Evolutionary conservation across 345 rosid species (phyloP).

Genomic region (Abelmoschus esculentus): DNA sequence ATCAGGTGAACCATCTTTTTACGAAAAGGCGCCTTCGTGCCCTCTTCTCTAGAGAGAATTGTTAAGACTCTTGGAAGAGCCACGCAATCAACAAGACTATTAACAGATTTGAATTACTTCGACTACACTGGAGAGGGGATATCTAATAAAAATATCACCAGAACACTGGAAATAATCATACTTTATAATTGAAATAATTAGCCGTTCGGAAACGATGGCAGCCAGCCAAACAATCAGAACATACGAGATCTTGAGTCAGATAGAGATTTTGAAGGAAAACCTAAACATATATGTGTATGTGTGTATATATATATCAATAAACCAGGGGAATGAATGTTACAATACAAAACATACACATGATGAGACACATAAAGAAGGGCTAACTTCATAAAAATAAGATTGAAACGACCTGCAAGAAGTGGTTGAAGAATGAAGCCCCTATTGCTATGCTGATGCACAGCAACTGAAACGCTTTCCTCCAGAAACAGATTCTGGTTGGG

Average conservation of each 20-base stretch:
- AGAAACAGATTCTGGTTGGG: not conserved
- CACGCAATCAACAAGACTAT: not conserved
- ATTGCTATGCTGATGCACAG: conserved; percentile 5
- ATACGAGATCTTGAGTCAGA: not conserved
- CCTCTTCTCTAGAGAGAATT: too few relatives aligned
- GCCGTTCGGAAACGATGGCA: not conserved
- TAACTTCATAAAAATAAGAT: not conserved
- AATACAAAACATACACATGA: not conserved
- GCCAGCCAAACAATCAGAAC: not conserved
- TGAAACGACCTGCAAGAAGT: not conserved
- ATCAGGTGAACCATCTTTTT: too few relatives aligned
- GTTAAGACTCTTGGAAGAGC: too few relatives aligned
- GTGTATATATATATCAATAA: not conserved
- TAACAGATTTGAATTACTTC: not conserved
- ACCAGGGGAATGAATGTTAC: not conserved
- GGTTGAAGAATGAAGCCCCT: not conserved
- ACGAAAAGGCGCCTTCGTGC: too few relatives aligned
- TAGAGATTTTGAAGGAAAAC: not conserved
- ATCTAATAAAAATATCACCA: not conserved
- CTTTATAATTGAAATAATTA: not conserved
- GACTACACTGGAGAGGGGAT: not conserved
- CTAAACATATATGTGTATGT: not conserved
- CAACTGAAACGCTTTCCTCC: conserved; percentile 3
- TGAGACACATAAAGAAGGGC: not conserved
- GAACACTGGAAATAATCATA: not conserved